These are phyloP conservation scores for Salix arbutifolia DNA, from an alignment of 345 rosid species.

Conservation along the genomic window DNA sequence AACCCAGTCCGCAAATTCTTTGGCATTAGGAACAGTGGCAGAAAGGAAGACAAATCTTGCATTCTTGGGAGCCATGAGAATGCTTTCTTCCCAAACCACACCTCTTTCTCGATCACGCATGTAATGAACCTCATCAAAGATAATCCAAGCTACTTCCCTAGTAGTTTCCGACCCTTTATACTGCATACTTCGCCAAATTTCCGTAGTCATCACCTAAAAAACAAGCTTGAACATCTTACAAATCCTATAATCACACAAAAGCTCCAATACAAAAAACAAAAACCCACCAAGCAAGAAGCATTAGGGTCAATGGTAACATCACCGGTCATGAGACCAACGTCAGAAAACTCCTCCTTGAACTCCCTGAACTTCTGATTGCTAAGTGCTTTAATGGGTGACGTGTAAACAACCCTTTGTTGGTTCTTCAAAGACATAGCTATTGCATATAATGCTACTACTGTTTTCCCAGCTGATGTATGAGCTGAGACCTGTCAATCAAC, in stretches of 20 bases:
- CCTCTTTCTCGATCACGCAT: conserved; percentile 99
- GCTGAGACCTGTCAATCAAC: conserved; percentile 71
- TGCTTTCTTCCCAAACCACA: conserved; percentile 99
- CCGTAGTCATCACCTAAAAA: conserved; percentile 95
- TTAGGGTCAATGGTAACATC: conserved; percentile 96
- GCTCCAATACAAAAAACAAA: background rate
- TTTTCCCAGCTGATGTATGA: conserved; percentile 98
- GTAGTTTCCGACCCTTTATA: conserved; percentile 90
- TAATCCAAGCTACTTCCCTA: conserved; percentile 94
- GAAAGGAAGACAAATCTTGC: conserved; percentile 92
- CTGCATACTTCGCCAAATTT: conserved; percentile 99
- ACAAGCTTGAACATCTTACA: conserved; percentile 18
- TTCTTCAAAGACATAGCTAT: conserved; percentile 89
- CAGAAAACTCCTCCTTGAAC: conserved; percentile 94
- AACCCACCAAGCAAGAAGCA: conserved; percentile 82
- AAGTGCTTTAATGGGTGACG: conserved; percentile 94
- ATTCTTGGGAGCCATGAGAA: conserved; percentile 96
- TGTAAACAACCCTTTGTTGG: conserved; percentile 86
- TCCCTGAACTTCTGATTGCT: conserved; percentile 96
- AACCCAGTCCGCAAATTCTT: conserved; percentile 99
- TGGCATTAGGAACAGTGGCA: conserved; percentile 98
- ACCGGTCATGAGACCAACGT: conserved; percentile 98
- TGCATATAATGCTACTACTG: conserved; percentile 90
- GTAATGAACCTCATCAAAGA: conserved; percentile 98
- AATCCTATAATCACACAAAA: conserved; percentile 8